Percentiles rank a stretch among this genome's conserved stretches.
phyloP scores from a whole-genome alignment of 2,329 filamentous ascomycete species.

The Dactylonectria macrodidyma region DNA sequence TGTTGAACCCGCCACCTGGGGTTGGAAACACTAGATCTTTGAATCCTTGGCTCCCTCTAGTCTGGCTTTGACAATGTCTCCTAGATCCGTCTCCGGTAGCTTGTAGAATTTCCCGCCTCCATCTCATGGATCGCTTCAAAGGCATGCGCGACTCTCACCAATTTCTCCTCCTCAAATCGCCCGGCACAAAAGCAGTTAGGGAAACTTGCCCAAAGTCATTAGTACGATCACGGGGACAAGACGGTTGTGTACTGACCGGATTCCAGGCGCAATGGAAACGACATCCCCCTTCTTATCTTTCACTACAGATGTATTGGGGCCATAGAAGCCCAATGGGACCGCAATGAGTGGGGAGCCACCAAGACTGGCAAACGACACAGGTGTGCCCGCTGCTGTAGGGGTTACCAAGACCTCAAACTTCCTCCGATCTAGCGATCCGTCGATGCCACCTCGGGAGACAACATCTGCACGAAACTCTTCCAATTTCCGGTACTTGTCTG shows the following conservation, averaged over 20 bases:
- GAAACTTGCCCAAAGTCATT: not conserved
- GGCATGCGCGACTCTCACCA: not conserved
- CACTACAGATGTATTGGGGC: not conserved
- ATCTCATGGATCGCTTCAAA: not conserved
- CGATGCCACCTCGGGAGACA: not conserved
- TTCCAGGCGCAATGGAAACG: not conserved
- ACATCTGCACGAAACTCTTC: not conserved
- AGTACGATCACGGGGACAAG: not conserved
- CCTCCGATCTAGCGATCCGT: not conserved
- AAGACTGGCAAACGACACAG: not conserved
- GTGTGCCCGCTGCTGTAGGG: not conserved
- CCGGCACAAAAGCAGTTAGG: not conserved
- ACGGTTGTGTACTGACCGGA: not conserved
- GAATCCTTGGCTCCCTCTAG: no score
- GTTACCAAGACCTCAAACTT: not conserved
- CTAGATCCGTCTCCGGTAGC: no score
- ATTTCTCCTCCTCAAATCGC: not conserved
- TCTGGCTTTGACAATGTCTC: no score
- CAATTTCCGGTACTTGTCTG: not conserved
- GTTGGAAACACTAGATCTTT: no score
- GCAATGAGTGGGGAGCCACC: not conserved
- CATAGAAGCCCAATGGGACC: slow-evolving; percentile 2
- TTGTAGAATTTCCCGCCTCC: no score
- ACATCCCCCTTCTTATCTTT: not conserved
- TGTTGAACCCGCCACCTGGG: no score